phyloP scores from a whole-genome alignment of 768 basidiomycete species.

The Boletales sp. region DNA sequence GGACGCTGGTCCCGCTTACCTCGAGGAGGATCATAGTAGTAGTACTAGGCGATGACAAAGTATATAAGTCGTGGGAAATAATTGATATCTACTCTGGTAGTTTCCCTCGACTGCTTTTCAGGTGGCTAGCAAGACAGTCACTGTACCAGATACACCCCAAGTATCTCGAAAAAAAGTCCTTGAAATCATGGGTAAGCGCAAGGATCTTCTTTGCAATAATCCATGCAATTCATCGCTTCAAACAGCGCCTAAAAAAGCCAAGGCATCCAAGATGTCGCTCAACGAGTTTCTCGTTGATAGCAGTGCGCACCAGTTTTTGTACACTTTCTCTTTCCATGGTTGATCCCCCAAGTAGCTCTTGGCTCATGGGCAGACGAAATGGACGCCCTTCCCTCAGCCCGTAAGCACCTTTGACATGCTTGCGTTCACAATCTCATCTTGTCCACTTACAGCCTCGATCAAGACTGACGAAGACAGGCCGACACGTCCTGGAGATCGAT shows the following conservation, averaged over 20 bases:
- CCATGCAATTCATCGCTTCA: constrained; percentile 2
- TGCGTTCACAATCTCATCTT: constrained; percentile 8
- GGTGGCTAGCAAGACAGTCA: constrained; percentile 1
- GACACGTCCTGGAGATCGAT: constrained; percentile 49
- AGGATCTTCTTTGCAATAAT: neutral
- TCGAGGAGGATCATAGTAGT: constrained; percentile 73
- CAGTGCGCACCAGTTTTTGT: constrained; percentile 47
- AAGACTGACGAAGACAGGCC: constrained; percentile 64
- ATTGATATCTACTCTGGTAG: constrained; percentile 13
- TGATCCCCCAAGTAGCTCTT: constrained; percentile 46
- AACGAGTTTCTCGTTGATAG: constrained; percentile 89
- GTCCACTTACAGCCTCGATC: constrained; percentile 51
- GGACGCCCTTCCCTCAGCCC: constrained; percentile 88
- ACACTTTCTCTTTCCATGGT: constrained; percentile 5
- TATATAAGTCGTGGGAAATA: constrained; percentile 27
- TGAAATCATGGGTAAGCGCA: constrained; percentile 26
- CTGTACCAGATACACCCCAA: constrained; percentile 6
- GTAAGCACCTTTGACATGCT: constrained; percentile 49
- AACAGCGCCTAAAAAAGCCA: constrained; percentile 77
- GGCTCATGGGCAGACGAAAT: constrained; percentile 99
- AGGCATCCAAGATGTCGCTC: constrained; percentile 89
- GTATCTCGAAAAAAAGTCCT: constrained; percentile 9
- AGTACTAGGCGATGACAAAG: constrained; percentile 29
- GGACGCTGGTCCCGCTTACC: constrained; percentile 36
- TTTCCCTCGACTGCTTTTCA: constrained; percentile 24